Base-by-base conservation (phyloP, 352 stramenopile genomes). In the Phytopythium ostracodes region DNA sequence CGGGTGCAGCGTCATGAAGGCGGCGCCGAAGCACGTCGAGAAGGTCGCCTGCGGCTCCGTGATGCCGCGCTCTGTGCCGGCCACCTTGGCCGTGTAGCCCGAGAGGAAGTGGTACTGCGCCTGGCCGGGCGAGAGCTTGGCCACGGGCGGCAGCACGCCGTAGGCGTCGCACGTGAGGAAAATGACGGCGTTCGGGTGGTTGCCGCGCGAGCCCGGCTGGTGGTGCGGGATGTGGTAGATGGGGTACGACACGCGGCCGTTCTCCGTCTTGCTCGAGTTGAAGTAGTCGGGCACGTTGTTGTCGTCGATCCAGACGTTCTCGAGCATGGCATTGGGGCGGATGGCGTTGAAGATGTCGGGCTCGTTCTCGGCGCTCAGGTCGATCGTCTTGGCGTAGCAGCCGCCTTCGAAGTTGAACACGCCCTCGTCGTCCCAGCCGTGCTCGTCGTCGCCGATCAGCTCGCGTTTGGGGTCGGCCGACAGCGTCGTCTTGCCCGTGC, bases 361-460 rank as follows among this genome's bases (percentile, higher is more conserved):
- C 72, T 99, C 97, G 68, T 97, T 99, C 75, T 98, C 86, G 56
- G 88, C 72, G 55, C 75, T 91, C 61, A 99, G 78, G 70, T 99
- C 97, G 77, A 99, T 98, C n/a, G 96, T 99, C 87, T 99, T 99
- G 65, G 97, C 97, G 75, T 99, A 99, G 82, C 97, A 99, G 35
- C 97, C 97, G 67, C 97, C 97, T 72, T 99, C 97, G 73, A 99
- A 99, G 84, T 99, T 99, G 81, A 98, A 99, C 58, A 99, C 91
- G 42, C 97, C 97, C 66, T 98, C 79, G 62, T 99, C 88, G 68
- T 99, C 96, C 96, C 96, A 99, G 60, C 97, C 96, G 81, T 99
- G 96, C 75, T 99, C 97, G 56, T 92, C 84, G 49, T 92, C 82
- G 59, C 82, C 84, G 51, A 92, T 92, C 46, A 92, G 72, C 59